Evolutionary conservation across 441 rosid genomes (phyloP), one percentile per base, ranked within the genome.

Genomic region (Croton laevigatus): DNA sequence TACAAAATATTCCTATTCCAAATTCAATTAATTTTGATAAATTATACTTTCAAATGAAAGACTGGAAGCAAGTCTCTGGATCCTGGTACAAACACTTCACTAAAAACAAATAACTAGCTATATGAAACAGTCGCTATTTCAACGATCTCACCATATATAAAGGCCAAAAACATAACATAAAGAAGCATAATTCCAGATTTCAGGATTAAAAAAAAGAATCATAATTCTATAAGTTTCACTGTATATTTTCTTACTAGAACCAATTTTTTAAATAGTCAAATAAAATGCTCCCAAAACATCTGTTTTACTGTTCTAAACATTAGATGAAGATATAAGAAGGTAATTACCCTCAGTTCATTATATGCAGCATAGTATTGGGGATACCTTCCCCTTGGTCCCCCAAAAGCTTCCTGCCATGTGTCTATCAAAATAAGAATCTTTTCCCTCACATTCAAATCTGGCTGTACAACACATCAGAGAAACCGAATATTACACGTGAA

Each of bases 401-500:
- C 97, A 66, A 93, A 82, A 79, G 98, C 97, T 81, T 89, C 99
- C 88, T 96, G 99, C 99, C 99, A 96, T 65, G 96, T 78, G 71
- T 93, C 98, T 65, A 93, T 88, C 81, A 96, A 80, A 75, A 88
- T 84, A 68, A 96, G 91, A 82, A 96, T 89, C 84, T 87, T 93
- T 79, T 96, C 99, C 76, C 94, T 84, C 38, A 96, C 99, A 77
- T 81, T 83, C 83, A 93, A 80, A 74, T 96, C 97, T 42, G 99
- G 97, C 98, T 96, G 90, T 85, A 78, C 32, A 68, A 73, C 73
- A 53, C 69, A 53, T 72, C 14, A 73, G 23, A 59, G 70, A 52
- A 81, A 63, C 45, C 60, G 48, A 17, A 52, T 63, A 42, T 36
- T 45, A 13, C 10, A 49, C 11, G 44, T 40, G 8, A 59, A 34